Conservation (phyloP, 2,329 filamentous ascomycete genomes). For the Coleophoma eucalyptorum region DNA sequence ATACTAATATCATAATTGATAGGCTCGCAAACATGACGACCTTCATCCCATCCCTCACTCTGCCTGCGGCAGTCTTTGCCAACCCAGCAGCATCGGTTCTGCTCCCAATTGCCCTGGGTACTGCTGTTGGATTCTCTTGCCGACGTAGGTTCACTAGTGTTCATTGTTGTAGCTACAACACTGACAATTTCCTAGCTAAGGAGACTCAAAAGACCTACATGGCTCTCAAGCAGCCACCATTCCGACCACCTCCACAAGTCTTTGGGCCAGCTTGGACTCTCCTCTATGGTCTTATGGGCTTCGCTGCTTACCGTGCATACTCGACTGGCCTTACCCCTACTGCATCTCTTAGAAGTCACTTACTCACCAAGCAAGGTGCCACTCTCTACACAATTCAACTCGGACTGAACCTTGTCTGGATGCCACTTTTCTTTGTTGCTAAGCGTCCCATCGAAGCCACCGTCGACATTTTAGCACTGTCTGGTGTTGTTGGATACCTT, state of each 20-base stretch:
- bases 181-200: conserved; percentile 36
- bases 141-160: conserved; percentile 46
- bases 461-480: conserved; percentile 68
- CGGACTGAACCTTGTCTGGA: conserved; percentile 82
- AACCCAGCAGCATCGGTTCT: conserved; percentile 71
- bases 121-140: conserved; percentile 67
- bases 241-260: conserved; percentile 55
- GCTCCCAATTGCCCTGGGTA: conserved; percentile 70
- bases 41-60: conserved; percentile 72
- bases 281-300: conserved; percentile 80
- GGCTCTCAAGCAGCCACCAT: conserved; percentile 63
- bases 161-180: not conserved
- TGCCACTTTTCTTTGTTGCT: conserved; percentile 85
- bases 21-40: conserved; percentile 61
- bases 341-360: conserved; percentile 15
- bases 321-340: conserved; percentile 53
- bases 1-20: not conserved
- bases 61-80: conserved; percentile 68
- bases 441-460: conserved; percentile 71
- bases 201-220: conserved; percentile 60
- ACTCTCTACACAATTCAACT: conserved; percentile 85
- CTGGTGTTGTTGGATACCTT: conserved; percentile 70
- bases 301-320: conserved; percentile 78
- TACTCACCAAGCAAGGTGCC: conserved; percentile 59
- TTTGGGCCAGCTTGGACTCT: conserved; percentile 65